Evolutionary conservation across 768 basidiomycete genomes (phyloP).

Genomic region (Clitopilus passeckerianus): DNA sequence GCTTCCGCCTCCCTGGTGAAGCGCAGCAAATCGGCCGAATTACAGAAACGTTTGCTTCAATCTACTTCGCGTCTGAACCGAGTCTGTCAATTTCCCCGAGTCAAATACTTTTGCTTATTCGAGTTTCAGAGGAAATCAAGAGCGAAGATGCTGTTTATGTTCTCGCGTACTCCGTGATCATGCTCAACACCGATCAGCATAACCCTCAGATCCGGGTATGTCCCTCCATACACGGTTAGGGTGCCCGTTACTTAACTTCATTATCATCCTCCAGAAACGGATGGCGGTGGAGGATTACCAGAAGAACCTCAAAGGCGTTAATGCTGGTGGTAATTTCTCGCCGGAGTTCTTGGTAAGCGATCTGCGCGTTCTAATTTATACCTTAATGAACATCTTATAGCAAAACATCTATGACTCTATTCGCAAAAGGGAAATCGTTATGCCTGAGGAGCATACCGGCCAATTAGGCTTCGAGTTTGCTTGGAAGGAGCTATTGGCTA

Average conservation of each 20-base stretch:
- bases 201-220: constrained; percentile 88
- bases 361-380: background rate
- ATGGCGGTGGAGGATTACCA: constrained; percentile 96
- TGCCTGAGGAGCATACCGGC: constrained; percentile 97
- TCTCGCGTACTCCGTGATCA: constrained; percentile 90
- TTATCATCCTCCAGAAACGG: constrained; percentile 58
- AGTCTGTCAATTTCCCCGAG: constrained; percentile 36
- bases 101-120: constrained; percentile 3
- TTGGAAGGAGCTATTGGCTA: constrained; percentile 90
- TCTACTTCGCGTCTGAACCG: constrained; percentile 83
- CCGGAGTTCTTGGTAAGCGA: constrained; percentile 73
- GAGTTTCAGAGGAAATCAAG: constrained; percentile 71
- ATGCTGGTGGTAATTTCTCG: constrained; percentile 79
- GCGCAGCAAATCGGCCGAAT: constrained; percentile 91
- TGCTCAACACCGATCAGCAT: constrained; percentile 97
- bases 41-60: constrained; percentile 90
- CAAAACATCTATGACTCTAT: constrained; percentile 92
- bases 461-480: constrained; percentile 98
- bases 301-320: constrained; percentile 89
- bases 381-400: constrained; percentile 34
- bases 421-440: constrained; percentile 88
- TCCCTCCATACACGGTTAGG: background rate
- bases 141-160: constrained; percentile 92
- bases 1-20: constrained; percentile 94
- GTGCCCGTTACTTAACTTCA: background rate